Evolutionary conservation across 2,329 filamentous ascomycete genomes (phyloP).

Genomic region (Graphiopsis chlorocephala): DNA sequence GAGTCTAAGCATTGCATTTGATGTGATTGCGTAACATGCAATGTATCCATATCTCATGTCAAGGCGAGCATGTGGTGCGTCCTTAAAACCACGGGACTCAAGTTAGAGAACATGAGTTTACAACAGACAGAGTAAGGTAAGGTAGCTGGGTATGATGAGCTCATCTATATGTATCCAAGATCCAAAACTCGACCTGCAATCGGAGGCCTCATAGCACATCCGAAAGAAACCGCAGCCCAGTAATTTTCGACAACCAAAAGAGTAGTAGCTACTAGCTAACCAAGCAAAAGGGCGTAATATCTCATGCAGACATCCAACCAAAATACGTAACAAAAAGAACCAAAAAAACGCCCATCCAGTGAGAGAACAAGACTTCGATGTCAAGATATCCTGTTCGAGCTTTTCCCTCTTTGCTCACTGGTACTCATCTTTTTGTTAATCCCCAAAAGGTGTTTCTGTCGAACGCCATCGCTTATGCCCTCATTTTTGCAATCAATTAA

Average conservation of each 20-base stretch:
- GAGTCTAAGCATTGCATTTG: background rate
- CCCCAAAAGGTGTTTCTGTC: background rate
- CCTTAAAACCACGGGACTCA: background rate
- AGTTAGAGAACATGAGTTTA: background rate
- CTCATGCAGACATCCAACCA: background rate
- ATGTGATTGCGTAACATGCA: background rate
- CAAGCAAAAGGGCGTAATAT: background rate
- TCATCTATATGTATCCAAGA: background rate
- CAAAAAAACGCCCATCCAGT: background rate
- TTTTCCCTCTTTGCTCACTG: background rate
- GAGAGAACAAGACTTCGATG: background rate
- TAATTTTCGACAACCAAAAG: background rate
- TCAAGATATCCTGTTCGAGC: background rate
- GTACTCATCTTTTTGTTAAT: background rate
- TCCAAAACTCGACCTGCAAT: background rate
- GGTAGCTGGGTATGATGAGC: background rate
- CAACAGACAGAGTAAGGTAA: background rate
- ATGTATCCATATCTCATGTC: background rate
- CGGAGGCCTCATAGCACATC: background rate
- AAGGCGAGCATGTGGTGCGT: background rate
- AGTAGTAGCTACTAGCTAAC: background rate
- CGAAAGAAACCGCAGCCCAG: background rate
- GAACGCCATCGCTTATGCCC: background rate
- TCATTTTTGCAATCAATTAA: background rate
- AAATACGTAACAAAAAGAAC: background rate